Evolutionary conservation across 768 basidiomycete genomes (phyloP).

Genomic region (Candolleomyces eurysporus): DNA sequence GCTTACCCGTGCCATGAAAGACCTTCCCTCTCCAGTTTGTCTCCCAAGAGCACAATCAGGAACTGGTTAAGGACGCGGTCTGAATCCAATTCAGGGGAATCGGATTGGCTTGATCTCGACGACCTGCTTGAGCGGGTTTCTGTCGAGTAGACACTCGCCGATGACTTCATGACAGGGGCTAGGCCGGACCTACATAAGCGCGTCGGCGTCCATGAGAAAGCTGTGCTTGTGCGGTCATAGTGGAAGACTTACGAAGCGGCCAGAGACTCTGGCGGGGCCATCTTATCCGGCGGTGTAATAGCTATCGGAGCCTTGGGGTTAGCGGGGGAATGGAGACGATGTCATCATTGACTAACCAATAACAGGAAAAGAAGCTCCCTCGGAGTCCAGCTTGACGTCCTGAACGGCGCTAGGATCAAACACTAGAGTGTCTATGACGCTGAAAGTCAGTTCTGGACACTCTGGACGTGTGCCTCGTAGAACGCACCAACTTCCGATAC

Average conservation of each 20-base stretch:
- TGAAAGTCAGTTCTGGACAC: not conserved
- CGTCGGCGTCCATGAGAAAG: conserved; percentile 3
- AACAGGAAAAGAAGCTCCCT: not conserved
- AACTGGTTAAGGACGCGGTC: conserved; percentile 3
- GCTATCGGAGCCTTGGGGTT: conserved; percentile 1
- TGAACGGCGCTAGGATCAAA: not conserved
- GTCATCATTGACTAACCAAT: conserved; percentile 1
- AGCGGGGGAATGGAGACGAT: not conserved
- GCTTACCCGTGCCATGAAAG: conserved; percentile 42
- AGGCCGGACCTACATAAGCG: conserved; percentile 10
- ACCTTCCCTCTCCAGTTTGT: conserved; percentile 19
- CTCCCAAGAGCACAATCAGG: conserved; percentile 13
- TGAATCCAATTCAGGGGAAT: conserved; percentile 6
- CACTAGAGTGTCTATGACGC: not conserved
- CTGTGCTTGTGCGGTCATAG: not conserved
- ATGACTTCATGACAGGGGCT: conserved; percentile 20
- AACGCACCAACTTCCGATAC: conserved; percentile 14
- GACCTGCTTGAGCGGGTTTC: conserved; percentile 28
- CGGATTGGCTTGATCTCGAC: conserved; percentile 25
- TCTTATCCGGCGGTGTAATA: conserved; percentile 5
- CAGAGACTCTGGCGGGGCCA: not conserved
- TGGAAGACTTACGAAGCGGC: not conserved
- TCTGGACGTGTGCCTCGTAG: not conserved
- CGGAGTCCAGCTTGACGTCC: not conserved
- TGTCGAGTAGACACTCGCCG: conserved; percentile 23